A percentile compares a stretch with the other conserved stretches of the same genome.
Evolutionary conservation across 331 rosid genomes (phyloP).

Genomic region (Ulmus americana): DNA sequence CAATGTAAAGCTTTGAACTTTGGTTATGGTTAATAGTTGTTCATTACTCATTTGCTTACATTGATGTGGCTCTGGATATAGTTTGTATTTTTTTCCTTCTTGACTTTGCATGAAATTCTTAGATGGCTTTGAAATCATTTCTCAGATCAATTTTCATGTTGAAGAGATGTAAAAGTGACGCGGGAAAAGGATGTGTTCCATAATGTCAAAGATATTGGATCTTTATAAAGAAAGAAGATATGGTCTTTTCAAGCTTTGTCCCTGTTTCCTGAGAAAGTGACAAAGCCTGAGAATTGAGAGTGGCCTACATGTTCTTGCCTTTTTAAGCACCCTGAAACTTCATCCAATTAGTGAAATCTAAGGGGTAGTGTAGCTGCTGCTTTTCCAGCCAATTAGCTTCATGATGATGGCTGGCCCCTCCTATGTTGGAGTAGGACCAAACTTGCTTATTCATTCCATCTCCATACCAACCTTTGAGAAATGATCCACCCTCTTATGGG

Average conservation of each 20-base stretch:
- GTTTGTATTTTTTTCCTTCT: neutral
- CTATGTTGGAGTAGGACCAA: too few species aligned
- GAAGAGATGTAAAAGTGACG: too few species aligned
- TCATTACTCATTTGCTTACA: neutral
- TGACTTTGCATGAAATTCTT: neutral
- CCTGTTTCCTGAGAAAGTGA: slow-evolving; percentile 6
- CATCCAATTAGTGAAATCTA: neutral
- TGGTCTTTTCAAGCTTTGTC: neutral
- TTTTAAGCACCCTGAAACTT: neutral
- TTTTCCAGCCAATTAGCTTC: neutral
- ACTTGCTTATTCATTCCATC: neutral
- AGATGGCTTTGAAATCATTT: neutral
- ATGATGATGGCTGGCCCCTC: too few species aligned
- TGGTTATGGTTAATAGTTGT: slow-evolving; percentile 5
- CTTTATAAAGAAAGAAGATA: neutral
- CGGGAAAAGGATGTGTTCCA: neutral
- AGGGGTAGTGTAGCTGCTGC: neutral
- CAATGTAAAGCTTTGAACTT: slow-evolving; percentile 5
- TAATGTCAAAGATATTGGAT: neutral
- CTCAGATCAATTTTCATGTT: neutral
- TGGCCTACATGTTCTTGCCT: slow-evolving; percentile 18
- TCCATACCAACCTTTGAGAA: neutral
- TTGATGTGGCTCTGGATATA: neutral
- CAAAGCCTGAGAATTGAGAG: neutral
- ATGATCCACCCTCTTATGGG: neutral